Conservation (phyloP, 1,284 basidiomycete genomes). For the Megacollybia platyphylla region DNA sequence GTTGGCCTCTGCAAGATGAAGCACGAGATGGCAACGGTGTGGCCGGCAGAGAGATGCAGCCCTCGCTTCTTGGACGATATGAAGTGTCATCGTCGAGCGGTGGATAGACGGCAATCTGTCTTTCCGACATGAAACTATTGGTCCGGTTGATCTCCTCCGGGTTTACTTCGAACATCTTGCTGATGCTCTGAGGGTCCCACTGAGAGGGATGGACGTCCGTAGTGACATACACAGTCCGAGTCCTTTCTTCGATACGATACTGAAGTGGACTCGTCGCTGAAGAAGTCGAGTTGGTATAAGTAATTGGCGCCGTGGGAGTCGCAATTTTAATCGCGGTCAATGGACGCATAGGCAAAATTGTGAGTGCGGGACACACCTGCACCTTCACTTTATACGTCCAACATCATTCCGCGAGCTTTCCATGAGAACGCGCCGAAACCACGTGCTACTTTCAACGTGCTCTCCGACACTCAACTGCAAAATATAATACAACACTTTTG, state of each 20-base stretch:
- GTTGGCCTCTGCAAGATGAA: too few species aligned
- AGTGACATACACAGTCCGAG: slow-evolving; percentile 29
- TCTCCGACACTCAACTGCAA: too few species aligned
- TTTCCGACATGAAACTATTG: too few species aligned
- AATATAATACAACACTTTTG: too few species aligned
- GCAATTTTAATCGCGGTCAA: not conserved
- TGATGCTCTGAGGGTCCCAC: slow-evolving; percentile 23
- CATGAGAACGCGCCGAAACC: not conserved
- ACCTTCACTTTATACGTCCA: too few species aligned
- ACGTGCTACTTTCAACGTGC: not conserved
- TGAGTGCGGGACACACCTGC: not conserved
- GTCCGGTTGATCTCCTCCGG: slow-evolving; percentile 9
- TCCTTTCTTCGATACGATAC: slow-evolving; percentile 25
- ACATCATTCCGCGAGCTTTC: not conserved
- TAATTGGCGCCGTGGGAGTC: not conserved
- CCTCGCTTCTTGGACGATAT: too few species aligned
- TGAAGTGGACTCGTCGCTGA: not conserved
- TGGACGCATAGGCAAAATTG: not conserved
- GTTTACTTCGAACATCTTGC: slow-evolving; percentile 18
- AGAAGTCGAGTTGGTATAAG: not conserved
- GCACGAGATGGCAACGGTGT: too few species aligned
- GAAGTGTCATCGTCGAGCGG: too few species aligned
- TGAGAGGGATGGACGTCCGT: slow-evolving; percentile 25
- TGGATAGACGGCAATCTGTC: too few species aligned
- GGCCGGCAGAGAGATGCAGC: too few species aligned